A percentile compares a stretch with the other conserved stretches of the same genome.
phyloP scores from a whole-genome alignment of 1,284 basidiomycete species.

The Apiotrichum mycotoxinovorans region DNA sequence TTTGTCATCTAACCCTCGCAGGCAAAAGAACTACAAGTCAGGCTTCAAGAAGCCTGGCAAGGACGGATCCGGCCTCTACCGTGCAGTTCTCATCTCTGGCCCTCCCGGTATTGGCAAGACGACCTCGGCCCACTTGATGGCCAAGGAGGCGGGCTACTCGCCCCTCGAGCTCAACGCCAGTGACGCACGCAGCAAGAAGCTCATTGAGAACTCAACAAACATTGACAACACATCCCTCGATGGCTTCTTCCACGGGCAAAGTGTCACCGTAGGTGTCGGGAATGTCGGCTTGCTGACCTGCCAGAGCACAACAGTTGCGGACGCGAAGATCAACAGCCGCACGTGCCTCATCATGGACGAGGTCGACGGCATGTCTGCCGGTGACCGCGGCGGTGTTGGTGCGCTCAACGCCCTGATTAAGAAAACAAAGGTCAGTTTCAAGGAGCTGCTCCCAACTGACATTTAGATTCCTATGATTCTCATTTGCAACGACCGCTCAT shows the following conservation, averaged over 20 bases:
- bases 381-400: conserved; percentile 92
- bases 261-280: conserved; percentile 51
- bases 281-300: background rate
- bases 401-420: conserved; percentile 88
- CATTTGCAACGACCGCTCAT: conserved; percentile 86
- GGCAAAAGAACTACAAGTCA: conserved; percentile 67
- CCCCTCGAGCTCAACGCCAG: conserved; percentile 96
- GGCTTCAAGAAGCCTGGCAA: conserved; percentile 94
- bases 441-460: background rate
- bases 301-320: conserved; percentile 64
- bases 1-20: conserved; percentile 43
- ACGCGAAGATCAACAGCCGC: conserved; percentile 68
- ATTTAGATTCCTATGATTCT: conserved; percentile 89
- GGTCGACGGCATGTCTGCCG: conserved; percentile 98
- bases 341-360: conserved; percentile 98
- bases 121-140: conserved; percentile 88
- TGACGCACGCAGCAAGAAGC: conserved; percentile 91
- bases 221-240: conserved; percentile 84
- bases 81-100: conserved; percentile 85
- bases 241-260: conserved; percentile 70
- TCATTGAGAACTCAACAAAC: conserved; percentile 88
- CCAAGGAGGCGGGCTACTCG: conserved; percentile 80
- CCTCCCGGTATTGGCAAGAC: conserved; percentile 98
- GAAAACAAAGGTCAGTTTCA: conserved; percentile 70
- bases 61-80: conserved; percentile 76